These are phyloP conservation scores for Sisymbrium irio DNA, from an alignment of 345 rosid species.

Conservation along the genomic window DNA sequence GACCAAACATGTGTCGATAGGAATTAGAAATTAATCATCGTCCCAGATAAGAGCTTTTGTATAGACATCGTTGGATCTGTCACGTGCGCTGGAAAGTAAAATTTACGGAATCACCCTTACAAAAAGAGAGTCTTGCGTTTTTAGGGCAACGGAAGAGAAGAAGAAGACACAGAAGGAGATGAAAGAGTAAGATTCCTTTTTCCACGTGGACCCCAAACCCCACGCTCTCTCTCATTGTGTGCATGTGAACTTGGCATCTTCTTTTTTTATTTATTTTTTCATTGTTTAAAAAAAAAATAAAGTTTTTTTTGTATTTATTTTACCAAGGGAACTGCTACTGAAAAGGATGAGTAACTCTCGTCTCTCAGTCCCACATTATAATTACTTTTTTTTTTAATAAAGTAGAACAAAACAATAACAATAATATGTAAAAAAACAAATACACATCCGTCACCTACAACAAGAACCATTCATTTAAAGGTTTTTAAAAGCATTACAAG, in stretches of 20 bases:
- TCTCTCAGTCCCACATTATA: conserved; percentile 24
- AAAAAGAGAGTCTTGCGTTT: conserved; percentile 5
- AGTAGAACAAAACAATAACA: conserved; percentile 21
- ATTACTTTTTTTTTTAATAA: neutral
- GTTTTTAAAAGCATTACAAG: neutral
- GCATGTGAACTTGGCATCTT: conserved; percentile 43
- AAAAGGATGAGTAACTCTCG: conserved; percentile 39
- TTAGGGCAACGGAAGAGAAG: conserved; percentile 37
- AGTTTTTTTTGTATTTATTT: conserved; percentile 10
- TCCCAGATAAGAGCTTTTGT: neutral
- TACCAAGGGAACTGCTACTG: conserved; percentile 37
- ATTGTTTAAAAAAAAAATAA: neutral
- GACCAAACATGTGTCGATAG: conserved; percentile 38
- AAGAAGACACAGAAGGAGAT: conserved; percentile 2
- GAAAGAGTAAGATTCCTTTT: conserved; percentile 33
- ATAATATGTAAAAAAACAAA: conserved; percentile 30
- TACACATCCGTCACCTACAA: conserved; percentile 17
- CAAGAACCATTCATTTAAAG: conserved; percentile 22
- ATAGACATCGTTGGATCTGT: conserved; percentile 20
- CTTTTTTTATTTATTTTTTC: neutral
- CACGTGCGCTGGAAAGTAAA: conserved; percentile 2
- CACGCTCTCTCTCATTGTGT: conserved; percentile 37
- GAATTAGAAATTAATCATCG: conserved; percentile 8
- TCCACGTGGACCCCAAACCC: conserved; percentile 39
- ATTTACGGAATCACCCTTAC: conserved; percentile 5